Base-by-base conservation (phyloP, 345 rosid species). In the Ceriops zippeliana region DNA sequence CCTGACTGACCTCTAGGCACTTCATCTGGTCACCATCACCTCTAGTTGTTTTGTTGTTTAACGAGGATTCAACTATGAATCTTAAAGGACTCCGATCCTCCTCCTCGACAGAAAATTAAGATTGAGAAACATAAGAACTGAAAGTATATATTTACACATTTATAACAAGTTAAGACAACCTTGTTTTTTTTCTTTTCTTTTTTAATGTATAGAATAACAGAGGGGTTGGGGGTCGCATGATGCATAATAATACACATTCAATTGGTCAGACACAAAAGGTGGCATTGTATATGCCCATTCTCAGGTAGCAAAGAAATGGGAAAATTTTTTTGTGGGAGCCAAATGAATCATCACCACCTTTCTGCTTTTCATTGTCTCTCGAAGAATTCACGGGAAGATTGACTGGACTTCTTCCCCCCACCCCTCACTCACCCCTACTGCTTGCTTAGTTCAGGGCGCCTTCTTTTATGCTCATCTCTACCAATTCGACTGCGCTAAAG, bases 381-480 rank as follows among this genome's bases (percentile, higher is more conserved):
- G 69, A 69, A 61, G 76, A 86, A 79, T 71, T 75, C 68, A 24
- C 46, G 17, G 17, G 53, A 73, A 80, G 81, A 84, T 57, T 61
- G 15, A 10, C 60, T 13, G 20, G 30, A 34, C 4, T n/a, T 37
- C 30, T 17, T 52, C 7, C 28, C n/a, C 26, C 26, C 26, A 0
- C 26, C 26, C 26, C 26, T 24, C 26, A 24, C 26, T 24, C 26
- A 24, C 26, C 51, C 27, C 71, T 76, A 73, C 63, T 73, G 74
- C 81, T 83, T 85, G 58, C 84, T 75, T 58, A 53, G 52, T 78
- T 95, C 95, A 11, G 88, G 87, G 13, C 86, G 8, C 54, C 93
- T 83, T 91, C 99, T 79, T 87, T 80, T 71, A 91, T 86, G 77
- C 79, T 95, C 99, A 91, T 86, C 65, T 83, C 93, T 68, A 77